Base-by-base conservation (phyloP, 306 rosid species). In the Fragaria vesca region DNA sequence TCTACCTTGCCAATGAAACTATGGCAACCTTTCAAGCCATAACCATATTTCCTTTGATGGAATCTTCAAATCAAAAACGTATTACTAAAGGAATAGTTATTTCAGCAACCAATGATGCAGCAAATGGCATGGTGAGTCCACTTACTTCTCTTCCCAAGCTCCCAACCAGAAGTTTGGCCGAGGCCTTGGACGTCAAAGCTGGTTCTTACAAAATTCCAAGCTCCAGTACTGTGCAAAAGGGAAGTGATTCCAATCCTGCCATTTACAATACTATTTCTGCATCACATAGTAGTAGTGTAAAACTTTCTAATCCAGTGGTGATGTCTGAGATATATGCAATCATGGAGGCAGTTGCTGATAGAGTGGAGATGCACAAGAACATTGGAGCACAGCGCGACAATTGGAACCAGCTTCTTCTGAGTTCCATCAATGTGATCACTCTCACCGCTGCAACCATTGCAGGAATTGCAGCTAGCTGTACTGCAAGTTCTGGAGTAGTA, bases 341-440 rank as follows among this genome's bases (percentile, higher is more conserved):
- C 18, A 76, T 89, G 88, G 94, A 90, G 69, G 79, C 79, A 13
- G 83, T 85, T 48, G 82, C 86, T 13, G 97, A 94, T 16, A 90
- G 98, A 85, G 45, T 85, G 69, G 98, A 90, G 85, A 85, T 90
- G 93, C 98, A 94, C 78, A 87, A 76, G 15, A 90, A 89, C 66
- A 51, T 94, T 1, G 94, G 93, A 13, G 84, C 66, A 21, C 98
- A 94, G 55, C 94, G 97, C 4, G 96, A 94, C 78, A 90, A 89
- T 48, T 94, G 98, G 97, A 94, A 89, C 80, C 58, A 2, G 3
- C 96, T 94, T 52, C 83, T 94, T 16, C 42, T 85, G 20, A 78
- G 84, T 34, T 94, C 94, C 9, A 61, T 88, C 66, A 87, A 91
- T 32, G 79, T 83, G 76, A 86, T 94, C 58, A 92, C 90, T 71